Conservation (phyloP, 768 basidiomycete genomes). For the Tylopilus vinaceipallidus region DNA sequence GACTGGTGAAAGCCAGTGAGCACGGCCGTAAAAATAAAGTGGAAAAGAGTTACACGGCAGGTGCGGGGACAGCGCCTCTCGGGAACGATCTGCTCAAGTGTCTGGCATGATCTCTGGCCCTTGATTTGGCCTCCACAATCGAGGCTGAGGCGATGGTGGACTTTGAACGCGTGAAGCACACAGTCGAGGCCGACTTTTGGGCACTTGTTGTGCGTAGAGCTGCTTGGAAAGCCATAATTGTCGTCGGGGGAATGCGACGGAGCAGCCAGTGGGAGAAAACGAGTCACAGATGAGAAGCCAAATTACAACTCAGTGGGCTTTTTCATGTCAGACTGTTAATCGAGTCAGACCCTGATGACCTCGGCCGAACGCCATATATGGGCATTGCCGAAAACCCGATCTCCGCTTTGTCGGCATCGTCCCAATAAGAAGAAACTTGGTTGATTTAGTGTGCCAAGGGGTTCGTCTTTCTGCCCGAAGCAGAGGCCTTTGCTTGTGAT, state of each 20-base stretch:
- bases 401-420: neutral
- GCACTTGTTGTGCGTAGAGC: conserved; percentile 43
- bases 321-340: conserved; percentile 9
- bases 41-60: conserved; percentile 49
- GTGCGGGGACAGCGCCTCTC: conserved; percentile 59
- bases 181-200: conserved; percentile 31
- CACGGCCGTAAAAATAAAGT: neutral
- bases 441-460: too few relatives aligned
- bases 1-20: conserved; percentile 55
- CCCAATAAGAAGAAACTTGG: conserved; percentile 6
- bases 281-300: conserved; percentile 8
- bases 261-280: neutral
- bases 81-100: conserved; percentile 68
- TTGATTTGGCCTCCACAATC: conserved; percentile 76
- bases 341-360: conserved; percentile 19
- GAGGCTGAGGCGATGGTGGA: conserved; percentile 51
- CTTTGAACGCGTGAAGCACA: conserved; percentile 44
- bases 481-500: too few relatives aligned
- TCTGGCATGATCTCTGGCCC: conserved; percentile 76
- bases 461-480: too few relatives aligned
- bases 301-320: neutral
- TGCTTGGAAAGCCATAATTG: conserved; percentile 43
- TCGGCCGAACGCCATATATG: conserved; percentile 28
- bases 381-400: conserved; percentile 26
- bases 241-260: conserved; percentile 13